A percentile compares a stretch with the other conserved stretches of the same genome.
phyloP scores from a whole-genome alignment of 164 flowering plant genomes.

The Amborella trichopoda region DNA sequence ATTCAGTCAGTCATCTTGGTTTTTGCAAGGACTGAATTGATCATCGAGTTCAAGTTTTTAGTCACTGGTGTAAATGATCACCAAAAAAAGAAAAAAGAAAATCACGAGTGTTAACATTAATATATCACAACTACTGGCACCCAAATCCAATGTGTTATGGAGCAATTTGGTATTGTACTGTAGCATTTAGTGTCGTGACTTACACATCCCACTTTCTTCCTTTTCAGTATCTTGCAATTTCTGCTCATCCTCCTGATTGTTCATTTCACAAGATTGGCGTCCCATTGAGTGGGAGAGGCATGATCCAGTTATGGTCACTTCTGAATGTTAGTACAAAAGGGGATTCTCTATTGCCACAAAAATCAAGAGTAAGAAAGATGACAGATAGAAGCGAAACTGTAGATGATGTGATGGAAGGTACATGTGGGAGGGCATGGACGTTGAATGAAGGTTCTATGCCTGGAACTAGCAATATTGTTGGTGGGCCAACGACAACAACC shows the following conservation, averaged over 20 bases:
- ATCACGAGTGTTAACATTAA: too few species aligned
- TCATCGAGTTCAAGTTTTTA: too few species aligned
- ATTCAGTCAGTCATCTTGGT: too few species aligned
- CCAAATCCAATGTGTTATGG: not conserved
- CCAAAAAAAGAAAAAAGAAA: too few species aligned
- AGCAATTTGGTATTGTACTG: too few species aligned
- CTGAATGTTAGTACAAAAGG: conserved; percentile 25
- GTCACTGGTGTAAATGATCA: too few species aligned
- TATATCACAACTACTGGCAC: too few species aligned
- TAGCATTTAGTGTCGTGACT: too few species aligned
- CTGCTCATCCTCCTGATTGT: conserved; percentile 94
- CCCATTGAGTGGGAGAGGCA: conserved; percentile 72
- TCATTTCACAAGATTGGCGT: conserved; percentile 81
- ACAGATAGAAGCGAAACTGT: conserved; percentile 10
- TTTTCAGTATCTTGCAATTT: conserved; percentile 81
- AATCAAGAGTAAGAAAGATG: conserved; percentile 54
- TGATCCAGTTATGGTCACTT: conserved; percentile 86
- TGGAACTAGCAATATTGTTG: too few species aligned
- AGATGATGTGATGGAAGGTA: too few species aligned
- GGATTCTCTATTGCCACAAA: conserved; percentile 20
- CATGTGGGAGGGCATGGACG: conserved; percentile 17
- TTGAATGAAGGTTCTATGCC: conserved; percentile 13
- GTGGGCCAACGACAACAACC: too few species aligned
- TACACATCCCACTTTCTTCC: conserved; percentile 1
- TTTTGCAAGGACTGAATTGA: too few species aligned